phyloP scores from a whole-genome alignment of 2,329 filamentous ascomycete genomes.

The Fusarium fracticaudum region DNA sequence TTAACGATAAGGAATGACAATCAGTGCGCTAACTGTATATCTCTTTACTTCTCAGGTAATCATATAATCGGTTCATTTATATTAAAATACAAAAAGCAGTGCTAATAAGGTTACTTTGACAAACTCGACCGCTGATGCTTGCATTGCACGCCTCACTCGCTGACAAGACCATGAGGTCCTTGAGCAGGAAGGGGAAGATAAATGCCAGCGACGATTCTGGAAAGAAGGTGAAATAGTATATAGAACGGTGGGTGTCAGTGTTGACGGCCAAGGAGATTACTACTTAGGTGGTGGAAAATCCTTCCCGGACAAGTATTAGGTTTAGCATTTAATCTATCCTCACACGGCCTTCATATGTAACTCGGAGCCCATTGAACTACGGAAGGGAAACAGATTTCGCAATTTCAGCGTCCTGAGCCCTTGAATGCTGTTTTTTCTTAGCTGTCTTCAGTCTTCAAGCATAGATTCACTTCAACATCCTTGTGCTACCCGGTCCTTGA shows the following conservation, averaged over 20 bases:
- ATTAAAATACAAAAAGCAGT: too few species aligned
- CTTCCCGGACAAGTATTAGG: accelerated
- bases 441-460: too few species aligned
- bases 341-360: accelerated
- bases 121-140: background rate
- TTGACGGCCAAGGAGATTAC: background rate
- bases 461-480: background rate
- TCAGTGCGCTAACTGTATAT: accelerated
- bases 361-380: background rate
- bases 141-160: background rate
- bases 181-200: background rate
- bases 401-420: background rate
- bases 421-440: background rate
- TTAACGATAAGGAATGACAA: accelerated
- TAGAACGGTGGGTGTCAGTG: background rate
- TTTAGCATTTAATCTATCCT: background rate
- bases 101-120: too few species aligned
- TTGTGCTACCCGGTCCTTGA: background rate
- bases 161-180: background rate
- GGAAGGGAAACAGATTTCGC: background rate
- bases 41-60: background rate
- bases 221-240: background rate
- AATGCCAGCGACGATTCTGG: background rate
- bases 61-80: too few species aligned
- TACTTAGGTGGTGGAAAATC: background rate